These are phyloP conservation scores for Neurospora intermedia DNA, from an alignment of 495 filamentous ascomycete genomes.

Conservation along the genomic window DNA sequence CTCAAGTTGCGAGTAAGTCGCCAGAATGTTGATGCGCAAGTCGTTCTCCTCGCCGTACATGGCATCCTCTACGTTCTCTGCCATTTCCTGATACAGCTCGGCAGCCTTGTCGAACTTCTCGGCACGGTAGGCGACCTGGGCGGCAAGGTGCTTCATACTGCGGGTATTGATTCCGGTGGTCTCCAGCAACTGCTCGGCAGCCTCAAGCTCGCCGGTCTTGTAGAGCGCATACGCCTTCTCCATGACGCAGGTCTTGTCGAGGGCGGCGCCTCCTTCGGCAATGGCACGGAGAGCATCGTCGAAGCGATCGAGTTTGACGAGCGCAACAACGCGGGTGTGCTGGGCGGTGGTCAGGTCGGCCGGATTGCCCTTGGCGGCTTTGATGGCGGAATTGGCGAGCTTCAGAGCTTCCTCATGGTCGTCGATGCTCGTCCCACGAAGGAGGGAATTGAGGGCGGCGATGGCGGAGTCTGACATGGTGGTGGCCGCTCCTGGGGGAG, in stretches of 20 bases:
- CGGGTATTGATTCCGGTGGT: conserved; percentile 19
- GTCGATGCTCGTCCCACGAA: conserved; percentile 34
- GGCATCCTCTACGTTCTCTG: conserved; percentile 28
- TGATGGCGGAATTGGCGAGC: conserved; percentile 45
- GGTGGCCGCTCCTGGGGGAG: background rate
- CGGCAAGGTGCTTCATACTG: conserved; percentile 72
- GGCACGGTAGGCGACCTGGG: conserved; percentile 76
- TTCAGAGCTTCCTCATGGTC: conserved; percentile 38
- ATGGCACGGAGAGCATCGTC: conserved; percentile 76
- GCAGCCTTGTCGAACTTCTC: conserved; percentile 71
- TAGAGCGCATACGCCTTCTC: conserved; percentile 91
- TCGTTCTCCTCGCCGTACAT: conserved; percentile 69
- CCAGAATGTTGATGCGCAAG: conserved; percentile 71
- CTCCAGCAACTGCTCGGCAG: conserved; percentile 54
- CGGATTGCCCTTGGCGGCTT: conserved; percentile 60
- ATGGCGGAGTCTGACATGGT: conserved; percentile 34
- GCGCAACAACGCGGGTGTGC: conserved; percentile 69
- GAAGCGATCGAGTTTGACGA: conserved; percentile 88
- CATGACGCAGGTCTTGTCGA: conserved; percentile 56
- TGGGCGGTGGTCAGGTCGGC: conserved; percentile 44
- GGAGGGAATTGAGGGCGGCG: conserved; percentile 39
- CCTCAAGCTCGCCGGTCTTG: conserved; percentile 64
- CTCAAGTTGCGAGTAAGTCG: conserved; percentile 74
- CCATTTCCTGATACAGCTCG: conserved; percentile 55
- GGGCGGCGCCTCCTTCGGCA: conserved; percentile 53